Base-by-base conservation (phyloP, 768 basidiomycete genomes). In the Kwoniella sp. region DNA sequence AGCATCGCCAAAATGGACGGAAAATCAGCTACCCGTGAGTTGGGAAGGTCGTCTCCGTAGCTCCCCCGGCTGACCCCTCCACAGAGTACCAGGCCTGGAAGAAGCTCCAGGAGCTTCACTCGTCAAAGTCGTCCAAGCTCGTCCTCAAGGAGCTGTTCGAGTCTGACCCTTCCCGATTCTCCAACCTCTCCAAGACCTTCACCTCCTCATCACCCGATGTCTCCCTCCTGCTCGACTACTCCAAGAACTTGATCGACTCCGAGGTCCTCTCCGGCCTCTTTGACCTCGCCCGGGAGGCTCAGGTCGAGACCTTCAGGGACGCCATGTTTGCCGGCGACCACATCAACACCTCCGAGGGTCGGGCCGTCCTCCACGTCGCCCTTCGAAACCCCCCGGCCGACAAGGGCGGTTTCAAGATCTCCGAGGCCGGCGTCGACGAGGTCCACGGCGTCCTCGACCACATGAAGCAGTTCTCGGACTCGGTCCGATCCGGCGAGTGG, bases 271-370 rank as follows among this genome's bases (percentile, higher is more conserved):
- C 80, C 32, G 80, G 83, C 4, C 84, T 98, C 41, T 79, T 98
- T 61, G 73, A 79, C 12, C 84, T 99, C 53, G 89, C 84, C 23
- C 80, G 82, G 53, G 93, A 98, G 75, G 91, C 92, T 26, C 76
- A 82, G 41, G 82, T 98, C 50, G 90, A 95, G 80, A 69, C 79
- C 19, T 83, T 80, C 72, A 83, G 92, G 46, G 87, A 96, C 75
- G 84, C 83, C 76, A 95, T 98, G 91, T 96, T 93, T 72, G 75
- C 85, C 1, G 93, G 95, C 38, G 84, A 87, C 73, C 95, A 95
- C 76, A 96, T 98, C 81, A 98, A 98, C 79, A 98, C 92, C 15
- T 92, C 90, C 20, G 95, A 98, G 75, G 92, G 89, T 69, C 89
- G 95, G 48, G 89, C 95, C 2, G 95, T 98, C 5, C 82, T 99